Evolutionary conservation across 2,329 filamentous ascomycete species (phyloP), one percentile per base, ranked within the genome.

Genomic region (Diaporthe batatas): DNA sequence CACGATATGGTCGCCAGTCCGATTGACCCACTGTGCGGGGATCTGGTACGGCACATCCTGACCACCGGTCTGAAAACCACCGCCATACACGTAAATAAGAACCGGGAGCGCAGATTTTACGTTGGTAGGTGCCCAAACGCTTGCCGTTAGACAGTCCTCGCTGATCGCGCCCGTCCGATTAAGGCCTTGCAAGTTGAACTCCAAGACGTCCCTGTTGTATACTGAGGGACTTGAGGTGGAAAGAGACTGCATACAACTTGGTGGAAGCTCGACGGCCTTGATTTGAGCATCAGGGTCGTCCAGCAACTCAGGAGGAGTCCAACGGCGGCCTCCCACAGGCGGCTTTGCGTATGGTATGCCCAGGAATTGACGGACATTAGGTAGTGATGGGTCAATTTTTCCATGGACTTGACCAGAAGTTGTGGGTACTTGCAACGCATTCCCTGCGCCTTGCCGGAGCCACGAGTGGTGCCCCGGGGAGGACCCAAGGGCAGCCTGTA

Each of bases 51-150:
- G 81, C 1, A 84, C 81, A 39, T 83, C 78, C 14, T 81, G 76
- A 6, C 83, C 83, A 1, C 78, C 79, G 1, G 76, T 76, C 2
- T 76, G 58, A 18, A 67, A 65, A 29, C 72, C 72, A 1, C 72
- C 72, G 34, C 72, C 72, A n/a, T 71, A 69, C 21, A 74, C 21
- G 16, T 51, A 74, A 42, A 72, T 58, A 25, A 71, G 57, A 16
- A 74, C 70, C 11, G 72, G 72, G 18, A 74, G 53, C 6, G 47
- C 54, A 7, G 64, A 84, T 21, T 76, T 65, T 0, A 69, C 82
- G 36, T 81, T 81, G 0, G 82, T 77, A 0, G 85, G 85, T 16
- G 81, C 77, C 81, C 83, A 87, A 6, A 87, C 81, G 71, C 86
- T 86, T 39, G 80, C 80, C 64, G 82, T 86, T 1, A 86, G 80